phyloP scores from a whole-genome alignment of 2,329 filamentous ascomycete species.

The Scedosporium dehoogii region DNA sequence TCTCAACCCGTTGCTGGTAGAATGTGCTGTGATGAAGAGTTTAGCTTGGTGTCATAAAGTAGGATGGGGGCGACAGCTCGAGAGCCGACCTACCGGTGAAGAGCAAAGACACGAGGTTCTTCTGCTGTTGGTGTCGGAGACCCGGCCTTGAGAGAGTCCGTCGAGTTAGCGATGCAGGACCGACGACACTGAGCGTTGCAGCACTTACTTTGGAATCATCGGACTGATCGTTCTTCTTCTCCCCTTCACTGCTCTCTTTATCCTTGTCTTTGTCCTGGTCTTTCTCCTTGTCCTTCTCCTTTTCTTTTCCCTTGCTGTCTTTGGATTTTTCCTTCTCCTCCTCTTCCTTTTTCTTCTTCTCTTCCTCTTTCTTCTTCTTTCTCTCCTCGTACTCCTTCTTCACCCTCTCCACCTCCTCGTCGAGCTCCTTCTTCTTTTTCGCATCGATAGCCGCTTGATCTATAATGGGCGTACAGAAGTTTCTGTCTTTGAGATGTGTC shows the following conservation, averaged over 20 bases:
- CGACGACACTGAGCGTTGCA: conserved; percentile 11
- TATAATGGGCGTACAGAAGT: conserved; percentile 68
- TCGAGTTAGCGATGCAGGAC: neutral
- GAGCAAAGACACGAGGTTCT: conserved; percentile 69
- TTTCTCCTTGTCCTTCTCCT: conserved; percentile 22
- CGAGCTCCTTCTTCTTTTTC: conserved; percentile 54
- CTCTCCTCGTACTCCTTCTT: conserved; percentile 73
- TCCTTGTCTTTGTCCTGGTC: conserved; percentile 18
- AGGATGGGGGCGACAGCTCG: neutral
- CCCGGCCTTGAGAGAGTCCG: conserved; percentile 10
- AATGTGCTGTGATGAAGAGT: conserved; percentile 53
- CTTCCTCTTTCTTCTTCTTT: conserved; percentile 58
- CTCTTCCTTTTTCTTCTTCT: conserved; percentile 43
- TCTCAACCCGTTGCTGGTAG: conserved; percentile 74
- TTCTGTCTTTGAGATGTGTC: conserved; percentile 69
- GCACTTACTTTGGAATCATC: neutral
- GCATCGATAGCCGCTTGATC: conserved; percentile 56
- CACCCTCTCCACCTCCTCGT: conserved; percentile 53
- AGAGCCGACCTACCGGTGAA: conserved; percentile 55
- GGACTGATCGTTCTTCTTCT: neutral
- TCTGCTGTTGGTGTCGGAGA: conserved; percentile 35
- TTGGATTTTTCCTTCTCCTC: conserved; percentile 36
- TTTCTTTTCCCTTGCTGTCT: conserved; percentile 27
- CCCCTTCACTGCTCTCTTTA: neutral
- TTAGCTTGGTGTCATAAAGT: neutral